Evolutionary conservation across 768 basidiomycete genomes (phyloP), one percentile per base, ranked within the genome.

Genomic region (Aureoboletus auriporus): DNA sequence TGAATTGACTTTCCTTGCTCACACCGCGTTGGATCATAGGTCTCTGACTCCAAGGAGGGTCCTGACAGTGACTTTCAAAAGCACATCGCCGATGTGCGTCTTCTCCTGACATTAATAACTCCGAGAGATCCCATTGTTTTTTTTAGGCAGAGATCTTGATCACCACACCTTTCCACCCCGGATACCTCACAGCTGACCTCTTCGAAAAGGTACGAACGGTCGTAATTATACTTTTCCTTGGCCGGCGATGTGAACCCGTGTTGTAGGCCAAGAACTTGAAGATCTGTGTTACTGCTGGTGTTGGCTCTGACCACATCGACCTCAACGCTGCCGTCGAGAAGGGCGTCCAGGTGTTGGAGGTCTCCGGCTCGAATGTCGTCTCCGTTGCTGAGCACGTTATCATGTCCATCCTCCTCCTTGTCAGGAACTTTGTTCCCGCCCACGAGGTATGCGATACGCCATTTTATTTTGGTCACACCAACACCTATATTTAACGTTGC

Each of bases 301-400:
- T 92, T 39, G 87, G 91, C 6, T 90, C 86, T 17, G 92, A 93
- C 69, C 89, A 87, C 71, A 82, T 93, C 55, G 91, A 93, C 65
- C 77, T 93, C 52, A 84, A 93, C 66, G 86, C 89, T 14, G 86
- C 89, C 14, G 91, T 89, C 52, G 80, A 88, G 62, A 73, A 79
- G 59, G 79, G 78, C 50, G 82, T 93, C 58, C 84, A 90, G 63
- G 91, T 90, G 29, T 72, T 87, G 44, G 89, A 90, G 67, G 86
- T 93, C 26, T 86, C 89, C 28, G 92, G 92, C 30, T 90, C 87
- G n/a, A 93, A 91, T 59, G 91, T 93, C 40, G 83, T 84, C 42
- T 92, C 88, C 11, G 91, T 94, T 35, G 90, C 90, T 37, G 91
- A 93, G 69, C 87, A 90, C 64, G 86, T 89, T 49, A 70, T 91